phyloP scores from a whole-genome alignment of 495 filamentous ascomycete species.

The Cudoniella acicularis region DNA sequence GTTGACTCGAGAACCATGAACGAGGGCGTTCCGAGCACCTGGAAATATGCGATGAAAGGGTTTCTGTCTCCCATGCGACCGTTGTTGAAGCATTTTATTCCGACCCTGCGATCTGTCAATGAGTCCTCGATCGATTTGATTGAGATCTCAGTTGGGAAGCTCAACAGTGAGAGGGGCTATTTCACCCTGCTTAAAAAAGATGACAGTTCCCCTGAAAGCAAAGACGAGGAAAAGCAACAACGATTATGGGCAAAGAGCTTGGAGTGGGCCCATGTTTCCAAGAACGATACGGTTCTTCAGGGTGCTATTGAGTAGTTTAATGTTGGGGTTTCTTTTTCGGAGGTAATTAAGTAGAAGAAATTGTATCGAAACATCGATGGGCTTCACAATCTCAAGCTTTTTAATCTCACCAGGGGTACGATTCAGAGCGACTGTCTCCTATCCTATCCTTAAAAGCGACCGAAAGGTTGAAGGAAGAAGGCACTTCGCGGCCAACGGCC shows the following conservation, averaged over 20 bases:
- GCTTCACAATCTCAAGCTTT: no score
- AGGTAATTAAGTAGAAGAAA: no score
- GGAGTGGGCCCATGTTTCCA: conserved; percentile 36
- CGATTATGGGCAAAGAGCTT: conserved; percentile 40
- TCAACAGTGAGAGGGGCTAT: conserved; percentile 36
- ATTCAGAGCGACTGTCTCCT: no score
- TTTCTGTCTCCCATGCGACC: neutral
- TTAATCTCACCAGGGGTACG: no score
- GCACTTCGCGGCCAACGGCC: no score
- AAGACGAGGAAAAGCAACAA: conserved; percentile 37
- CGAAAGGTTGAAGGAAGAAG: no score
- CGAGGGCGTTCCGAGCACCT: conserved; percentile 33
- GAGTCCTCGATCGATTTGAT: neutral
- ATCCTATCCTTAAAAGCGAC: no score
- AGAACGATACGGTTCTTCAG: conserved; percentile 22
- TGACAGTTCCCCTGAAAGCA: conserved; percentile 35
- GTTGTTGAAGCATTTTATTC: neutral
- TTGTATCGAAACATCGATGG: no score
- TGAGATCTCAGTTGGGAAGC: conserved; percentile 23
- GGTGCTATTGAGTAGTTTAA: neutral
- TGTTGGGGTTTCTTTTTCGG: no score
- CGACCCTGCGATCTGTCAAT: neutral
- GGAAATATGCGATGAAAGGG: neutral
- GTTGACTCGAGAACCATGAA: conserved; percentile 41
- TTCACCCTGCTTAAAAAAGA: conserved; percentile 35